A percentile compares a stretch with the other conserved stretches of the same genome.
phyloP scores from a whole-genome alignment of 306 rosid genomes.

The Vigna hirtella region DNA sequence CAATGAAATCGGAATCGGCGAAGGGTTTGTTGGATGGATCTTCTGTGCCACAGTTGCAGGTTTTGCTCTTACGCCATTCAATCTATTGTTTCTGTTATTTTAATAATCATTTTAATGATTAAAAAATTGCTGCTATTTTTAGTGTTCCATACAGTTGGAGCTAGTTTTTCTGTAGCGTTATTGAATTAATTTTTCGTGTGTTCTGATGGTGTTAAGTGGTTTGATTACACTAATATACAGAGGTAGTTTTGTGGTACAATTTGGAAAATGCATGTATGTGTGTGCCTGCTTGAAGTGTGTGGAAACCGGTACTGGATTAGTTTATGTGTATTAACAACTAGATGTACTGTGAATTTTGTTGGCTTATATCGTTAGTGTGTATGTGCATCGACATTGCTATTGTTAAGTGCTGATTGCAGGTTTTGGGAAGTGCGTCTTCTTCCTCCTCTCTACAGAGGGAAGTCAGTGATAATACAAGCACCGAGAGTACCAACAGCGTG shows the following conservation, averaged over 20 bases:
- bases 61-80: slow-evolving; percentile 48
- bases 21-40: slow-evolving; percentile 67
- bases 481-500: slow-evolving; percentile 52
- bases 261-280: slow-evolving; percentile 11
- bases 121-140: slow-evolving; percentile 2
- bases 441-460: slow-evolving; percentile 60
- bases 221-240: background rate
- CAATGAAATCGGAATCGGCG: slow-evolving; percentile 55
- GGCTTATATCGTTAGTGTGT: slow-evolving; percentile 15
- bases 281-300: background rate
- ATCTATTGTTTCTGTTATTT: background rate
- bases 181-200: slow-evolving; percentile 30
- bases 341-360: background rate
- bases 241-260: background rate
- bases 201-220: background rate
- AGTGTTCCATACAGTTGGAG: background rate
- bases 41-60: slow-evolving; percentile 62
- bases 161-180: background rate
- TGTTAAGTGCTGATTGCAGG: slow-evolving; percentile 58
- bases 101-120: background rate
- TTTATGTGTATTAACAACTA: background rate
- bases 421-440: slow-evolving; percentile 49
- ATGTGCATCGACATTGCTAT: slow-evolving; percentile 42
- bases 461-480: slow-evolving; percentile 46
- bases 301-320: slow-evolving; percentile 14